Percentiles rank a stretch among this genome's conserved stretches.
Evolutionary conservation across 2,329 filamentous ascomycete species (phyloP).

Genomic region (Colletotrichum tamarilloi): DNA sequence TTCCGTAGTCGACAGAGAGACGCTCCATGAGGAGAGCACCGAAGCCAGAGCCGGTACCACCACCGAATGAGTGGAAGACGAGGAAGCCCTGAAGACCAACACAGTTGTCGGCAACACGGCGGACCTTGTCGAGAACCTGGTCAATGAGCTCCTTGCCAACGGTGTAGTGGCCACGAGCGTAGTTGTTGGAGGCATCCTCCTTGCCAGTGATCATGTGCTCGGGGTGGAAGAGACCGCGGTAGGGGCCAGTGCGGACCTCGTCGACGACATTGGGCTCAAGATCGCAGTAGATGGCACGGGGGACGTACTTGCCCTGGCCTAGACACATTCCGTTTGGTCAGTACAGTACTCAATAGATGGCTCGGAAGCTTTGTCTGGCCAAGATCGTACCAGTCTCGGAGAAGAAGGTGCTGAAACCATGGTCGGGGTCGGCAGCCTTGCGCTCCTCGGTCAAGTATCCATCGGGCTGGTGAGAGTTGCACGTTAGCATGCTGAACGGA

Average conservation of each 20-base stretch:
- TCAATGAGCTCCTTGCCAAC: constrained; percentile 99
- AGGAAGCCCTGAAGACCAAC: constrained; percentile 98
- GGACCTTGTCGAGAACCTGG: constrained; percentile 96
- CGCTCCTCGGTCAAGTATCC: constrained; percentile 98
- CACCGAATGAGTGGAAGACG: constrained; percentile 99
- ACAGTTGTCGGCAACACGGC: constrained; percentile 97
- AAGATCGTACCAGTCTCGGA: constrained; percentile 88
- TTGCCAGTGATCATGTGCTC: constrained; percentile 99
- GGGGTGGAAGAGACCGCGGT: constrained; percentile 97
- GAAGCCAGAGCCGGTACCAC: constrained; percentile 98
- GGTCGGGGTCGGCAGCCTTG: constrained; percentile 91
- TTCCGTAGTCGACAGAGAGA: constrained; percentile 98
- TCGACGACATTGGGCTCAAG: constrained; percentile 99
- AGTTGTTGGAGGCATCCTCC: constrained; percentile 99
- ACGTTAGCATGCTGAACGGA: background rate
- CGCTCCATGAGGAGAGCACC: constrained; percentile 99
- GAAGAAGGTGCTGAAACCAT: constrained; percentile 99
- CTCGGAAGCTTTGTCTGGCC: background rate
- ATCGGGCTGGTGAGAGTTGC: constrained; percentile 76
- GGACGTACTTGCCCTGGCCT: constrained; percentile 99
- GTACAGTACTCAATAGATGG: background rate
- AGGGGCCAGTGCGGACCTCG: constrained; percentile 96
- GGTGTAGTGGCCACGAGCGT: constrained; percentile 99
- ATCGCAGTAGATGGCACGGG: constrained; percentile 99
- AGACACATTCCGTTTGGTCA: constrained; percentile 33